Percentiles rank a stretch among this genome's conserved stretches.
phyloP scores from a whole-genome alignment of 2,329 filamentous ascomycete species.

The Daldinia sp. region DNA sequence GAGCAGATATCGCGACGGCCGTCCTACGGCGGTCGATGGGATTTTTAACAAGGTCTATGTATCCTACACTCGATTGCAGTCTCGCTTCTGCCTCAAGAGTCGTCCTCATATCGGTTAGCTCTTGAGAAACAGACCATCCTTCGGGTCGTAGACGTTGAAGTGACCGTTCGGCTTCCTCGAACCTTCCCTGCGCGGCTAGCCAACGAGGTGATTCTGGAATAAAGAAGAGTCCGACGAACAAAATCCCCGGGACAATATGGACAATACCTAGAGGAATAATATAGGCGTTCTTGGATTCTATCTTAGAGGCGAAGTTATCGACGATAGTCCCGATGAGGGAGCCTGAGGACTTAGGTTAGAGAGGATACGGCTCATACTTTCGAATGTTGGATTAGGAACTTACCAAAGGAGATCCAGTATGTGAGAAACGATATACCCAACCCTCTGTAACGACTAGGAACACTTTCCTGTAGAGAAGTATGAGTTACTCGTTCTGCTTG shows the following conservation, averaged over 20 bases:
- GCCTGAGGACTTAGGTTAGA: conserved; percentile 47
- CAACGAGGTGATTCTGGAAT: conserved; percentile 54
- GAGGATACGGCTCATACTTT: not conserved
- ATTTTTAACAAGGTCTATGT: conserved; percentile 59
- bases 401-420: conserved; percentile 58
- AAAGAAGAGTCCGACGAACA: conserved; percentile 49
- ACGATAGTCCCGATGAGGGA: conserved; percentile 59
- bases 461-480: conserved; percentile 50
- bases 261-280: conserved; percentile 44
- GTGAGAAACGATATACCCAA: conserved; percentile 57
- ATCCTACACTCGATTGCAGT: conserved; percentile 45
- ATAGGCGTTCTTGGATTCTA: conserved; percentile 37
- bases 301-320: conserved; percentile 55
- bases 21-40: conserved; percentile 62
- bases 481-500: conserved; percentile 17
- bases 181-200: conserved; percentile 49
- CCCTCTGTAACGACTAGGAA: conserved; percentile 57
- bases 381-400: conserved; percentile 9
- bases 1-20: conserved; percentile 55
- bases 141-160: conserved; percentile 47
- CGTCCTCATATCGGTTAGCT: conserved; percentile 50
- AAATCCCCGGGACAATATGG: conserved; percentile 48
- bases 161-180: conserved; percentile 46
- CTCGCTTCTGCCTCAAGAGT: conserved; percentile 48
- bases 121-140: conserved; percentile 44